Evolutionary conservation across 768 basidiomycete genomes (phyloP), one percentile per base, ranked within the genome.

Genomic region (Multifurca ochricompacta): DNA sequence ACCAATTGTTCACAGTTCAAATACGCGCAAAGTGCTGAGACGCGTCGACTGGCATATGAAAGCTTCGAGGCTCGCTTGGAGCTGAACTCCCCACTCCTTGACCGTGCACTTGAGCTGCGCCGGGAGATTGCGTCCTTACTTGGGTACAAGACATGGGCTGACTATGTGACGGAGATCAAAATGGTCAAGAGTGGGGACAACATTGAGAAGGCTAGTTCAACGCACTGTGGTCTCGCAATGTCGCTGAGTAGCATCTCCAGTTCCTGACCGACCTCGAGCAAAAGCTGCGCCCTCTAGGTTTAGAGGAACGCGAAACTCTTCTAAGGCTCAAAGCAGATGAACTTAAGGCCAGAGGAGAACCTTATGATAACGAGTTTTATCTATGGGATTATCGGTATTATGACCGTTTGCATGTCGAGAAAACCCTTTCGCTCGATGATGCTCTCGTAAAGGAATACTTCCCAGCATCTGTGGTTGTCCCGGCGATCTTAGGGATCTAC

Each of bases 391-490:
- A n/a, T n/a, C n/a, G n/a, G n/a, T 84, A 82, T 66, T 86, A 81
- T 56, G 81, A 83, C 64, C 75, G 79, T 58, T n/a, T n/a, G n/a
- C n/a, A n/a, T 63, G 72, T 84, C 51, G 85, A 91, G 67, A 73
- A 77, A 61, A 75, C 75, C 19, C 73, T 91, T 27, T 73, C 76
- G 36, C 75, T 90, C 27, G 87, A 92, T 58, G 86, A 91, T 61
- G 77, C 78, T 60, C 71, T 83, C 9, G 81, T 93, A 59, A 91
- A 92, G 69, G 85, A 92, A 66, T 90, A 91, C 67, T 92, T 94
- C 77, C 89, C 90, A 0, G 91, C 92, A 3, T 74, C 81, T 2
- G 78, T 83, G 16, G 88, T 94, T 39, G 85, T 94, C 10, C 86
- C 88, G 6, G 75, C 84, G 3, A 89, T 94, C 62, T 74, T 94